Base-by-base conservation (phyloP, 768 basidiomycete species). In the Mycena sanguinolenta region DNA sequence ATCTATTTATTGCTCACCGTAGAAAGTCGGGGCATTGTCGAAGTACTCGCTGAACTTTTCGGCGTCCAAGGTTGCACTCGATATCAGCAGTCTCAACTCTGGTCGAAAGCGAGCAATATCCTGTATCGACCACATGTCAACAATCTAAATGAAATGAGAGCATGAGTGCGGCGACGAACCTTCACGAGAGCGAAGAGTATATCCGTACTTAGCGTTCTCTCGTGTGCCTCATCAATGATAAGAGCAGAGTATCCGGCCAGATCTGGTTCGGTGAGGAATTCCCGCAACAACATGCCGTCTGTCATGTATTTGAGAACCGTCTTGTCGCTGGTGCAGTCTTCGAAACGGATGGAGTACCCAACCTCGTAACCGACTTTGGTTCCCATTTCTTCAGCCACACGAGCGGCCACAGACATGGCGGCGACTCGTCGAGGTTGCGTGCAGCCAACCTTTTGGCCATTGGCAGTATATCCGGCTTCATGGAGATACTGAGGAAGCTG, bases 281-380 rank as follows among this genome's bases (percentile, higher is more conserved):
- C 96, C 76, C 98, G 89, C 53, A 99, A 83, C 30, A 99, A 86
- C 98, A 99, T 99, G 38, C 98, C 98, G 77, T 99, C 98, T 52
- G 98, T 99, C 98, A 99, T 98, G 82, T 99, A 99, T 82, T 99
- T 99, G 77, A 99, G 86, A 52, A 97, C 93, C 5, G 98, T 99
- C 85, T 98, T 98, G 86, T 99, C 96, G 84, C 95, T 98, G 23
- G 98, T 99, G 80, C 96, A 98, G 81, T 99, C 98, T 82, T 99
- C 98, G 83, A 99, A 99, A 36, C 98, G 95, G 75, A 99, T 99
- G 38, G 97, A 97, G 81, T 99, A 99, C n/a, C 98, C 98, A 58
- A 99, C 98, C 82, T 99, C 97, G 75, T 97, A 95, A 13, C 98
- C 98, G 46, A 99, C 92, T 80, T 98, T 94, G 4, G 92, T 94